phyloP scores from a whole-genome alignment of 2,329 filamentous ascomycete species.

The Fusarium udum region DNA sequence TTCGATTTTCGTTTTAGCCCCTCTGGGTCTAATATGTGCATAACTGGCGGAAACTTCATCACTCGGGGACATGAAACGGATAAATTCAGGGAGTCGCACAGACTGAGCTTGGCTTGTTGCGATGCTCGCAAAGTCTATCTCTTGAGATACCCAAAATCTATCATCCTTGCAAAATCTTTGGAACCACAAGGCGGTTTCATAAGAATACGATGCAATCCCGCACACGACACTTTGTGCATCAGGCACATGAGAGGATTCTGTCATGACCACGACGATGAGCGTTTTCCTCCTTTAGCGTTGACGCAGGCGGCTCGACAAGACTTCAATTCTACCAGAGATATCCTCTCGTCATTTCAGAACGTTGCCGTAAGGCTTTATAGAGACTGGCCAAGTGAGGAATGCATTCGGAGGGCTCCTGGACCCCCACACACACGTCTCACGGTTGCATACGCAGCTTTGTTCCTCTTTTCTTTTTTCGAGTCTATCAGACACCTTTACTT shows the following conservation, averaged over 20 bases:
- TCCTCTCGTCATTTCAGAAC: not conserved
- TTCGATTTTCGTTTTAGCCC: not conserved
- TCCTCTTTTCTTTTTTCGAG: not conserved
- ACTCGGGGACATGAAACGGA: not conserved
- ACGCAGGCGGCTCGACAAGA: not conserved
- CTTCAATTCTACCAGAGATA: fast-evolving
- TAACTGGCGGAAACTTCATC: not conserved
- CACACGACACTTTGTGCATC: not conserved
- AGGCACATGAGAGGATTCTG: fast-evolving
- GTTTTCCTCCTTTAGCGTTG: fast-evolving
- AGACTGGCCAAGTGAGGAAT: not conserved
- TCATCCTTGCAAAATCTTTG: not conserved
- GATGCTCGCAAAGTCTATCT: not conserved
- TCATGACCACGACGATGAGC: not conserved
- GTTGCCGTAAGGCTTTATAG: not conserved
- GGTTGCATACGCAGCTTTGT: not conserved
- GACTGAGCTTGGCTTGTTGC: not conserved
- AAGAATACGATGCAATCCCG: not conserved
- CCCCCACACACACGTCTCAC: not conserved
- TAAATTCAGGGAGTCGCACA: not conserved
- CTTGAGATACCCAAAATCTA: not conserved
- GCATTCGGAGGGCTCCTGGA: not conserved
- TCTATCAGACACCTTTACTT: not conserved
- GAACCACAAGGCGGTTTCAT: not conserved
- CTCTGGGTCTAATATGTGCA: not conserved